Evolutionary conservation across 2,329 filamentous ascomycete genomes (phyloP).

Genomic region (Penicillium brevicompactum): DNA sequence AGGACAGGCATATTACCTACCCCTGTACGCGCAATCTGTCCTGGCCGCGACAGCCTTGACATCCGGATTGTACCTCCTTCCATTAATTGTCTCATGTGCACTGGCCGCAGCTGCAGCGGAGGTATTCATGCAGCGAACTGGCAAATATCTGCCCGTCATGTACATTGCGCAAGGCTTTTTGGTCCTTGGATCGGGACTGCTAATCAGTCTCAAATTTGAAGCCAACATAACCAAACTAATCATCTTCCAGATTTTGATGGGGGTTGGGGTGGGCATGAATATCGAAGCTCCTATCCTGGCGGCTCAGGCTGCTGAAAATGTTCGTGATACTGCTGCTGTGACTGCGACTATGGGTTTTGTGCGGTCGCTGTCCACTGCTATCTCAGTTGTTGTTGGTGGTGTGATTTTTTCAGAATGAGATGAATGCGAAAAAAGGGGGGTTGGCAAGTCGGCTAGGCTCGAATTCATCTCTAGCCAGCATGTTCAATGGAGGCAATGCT

Average conservation of each 20-base stretch:
- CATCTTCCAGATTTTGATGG: slow-evolving; percentile 53
- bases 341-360: slow-evolving; percentile 59
- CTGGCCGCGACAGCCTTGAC: slow-evolving; percentile 63
- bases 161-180: slow-evolving; percentile 56
- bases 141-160: slow-evolving; percentile 60
- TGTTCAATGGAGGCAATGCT: slow-evolving; percentile 1
- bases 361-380: slow-evolving; percentile 54
- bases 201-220: slow-evolving; percentile 52
- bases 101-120: slow-evolving; percentile 58
- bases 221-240: slow-evolving; percentile 42
- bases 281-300: slow-evolving; percentile 58
- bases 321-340: slow-evolving; percentile 51
- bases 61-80: slow-evolving; percentile 68
- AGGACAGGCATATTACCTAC: slow-evolving; percentile 70
- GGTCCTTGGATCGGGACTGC: slow-evolving; percentile 61
- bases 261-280: slow-evolving; percentile 56
- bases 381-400: slow-evolving; percentile 58
- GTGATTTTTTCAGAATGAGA: slow-evolving; percentile 46
- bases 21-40: slow-evolving; percentile 74
- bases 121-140: slow-evolving; percentile 69
- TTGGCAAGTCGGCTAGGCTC: slow-evolving; percentile 6
- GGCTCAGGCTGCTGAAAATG: slow-evolving; percentile 49
- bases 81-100: slow-evolving; percentile 64
- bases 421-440: slow-evolving; percentile 16
- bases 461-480: background rate